Evolutionary conservation across 2,329 filamentous ascomycete genomes (phyloP).

Genomic region (Ceratocystis harringtonii): DNA sequence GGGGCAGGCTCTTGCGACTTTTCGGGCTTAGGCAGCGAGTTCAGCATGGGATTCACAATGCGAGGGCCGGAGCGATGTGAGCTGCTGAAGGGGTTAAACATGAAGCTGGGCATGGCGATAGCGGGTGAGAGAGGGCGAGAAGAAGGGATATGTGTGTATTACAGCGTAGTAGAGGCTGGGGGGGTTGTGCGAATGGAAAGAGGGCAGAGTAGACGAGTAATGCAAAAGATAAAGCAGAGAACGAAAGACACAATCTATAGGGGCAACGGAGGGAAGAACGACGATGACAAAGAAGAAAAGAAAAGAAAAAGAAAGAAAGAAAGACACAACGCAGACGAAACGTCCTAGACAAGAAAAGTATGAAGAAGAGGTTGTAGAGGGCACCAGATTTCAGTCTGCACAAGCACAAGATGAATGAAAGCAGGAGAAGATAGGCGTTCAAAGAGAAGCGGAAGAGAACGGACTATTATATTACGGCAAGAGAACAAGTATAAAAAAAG

Average conservation of each 20-base stretch:
- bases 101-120: slow-evolving; percentile 10
- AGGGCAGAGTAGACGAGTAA: background rate
- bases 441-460: background rate
- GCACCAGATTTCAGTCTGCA: background rate
- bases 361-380: too few relatives aligned
- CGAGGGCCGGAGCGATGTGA: slow-evolving; percentile 14
- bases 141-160: background rate
- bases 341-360: too few relatives aligned
- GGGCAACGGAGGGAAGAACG: background rate
- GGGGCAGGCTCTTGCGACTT: slow-evolving; percentile 2
- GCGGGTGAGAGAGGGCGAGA: background rate
- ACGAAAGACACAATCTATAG: background rate
- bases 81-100: slow-evolving; percentile 11
- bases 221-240: background rate
- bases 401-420: background rate
- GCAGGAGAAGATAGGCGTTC: background rate
- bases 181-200: background rate
- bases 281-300: background rate
- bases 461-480: background rate
- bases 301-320: background rate
- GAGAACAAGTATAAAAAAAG: background rate
- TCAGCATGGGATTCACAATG: slow-evolving; percentile 14
- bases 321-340: too few relatives aligned
- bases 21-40: slow-evolving; percentile 1
- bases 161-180: background rate